Evolutionary conservation across 352 stramenopile species (phyloP).

Genomic region (Globisporangium recalcitrans): DNA sequence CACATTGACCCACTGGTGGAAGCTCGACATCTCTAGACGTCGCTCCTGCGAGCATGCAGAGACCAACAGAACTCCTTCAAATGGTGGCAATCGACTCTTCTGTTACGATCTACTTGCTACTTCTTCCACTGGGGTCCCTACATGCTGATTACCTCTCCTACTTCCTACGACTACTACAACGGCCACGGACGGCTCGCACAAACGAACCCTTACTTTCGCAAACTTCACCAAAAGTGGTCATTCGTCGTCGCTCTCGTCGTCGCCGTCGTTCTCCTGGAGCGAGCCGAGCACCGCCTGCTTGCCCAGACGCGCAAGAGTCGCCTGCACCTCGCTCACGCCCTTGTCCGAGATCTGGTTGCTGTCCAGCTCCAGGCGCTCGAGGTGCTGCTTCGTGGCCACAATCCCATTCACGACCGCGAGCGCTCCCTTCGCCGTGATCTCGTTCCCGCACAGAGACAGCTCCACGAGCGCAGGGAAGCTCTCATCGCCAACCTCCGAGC

Average conservation of each 20-base stretch:
- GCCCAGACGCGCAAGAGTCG: slow-evolving; percentile 34
- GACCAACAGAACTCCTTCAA: no score
- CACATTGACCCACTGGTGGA: no score
- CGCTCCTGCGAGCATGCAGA: no score
- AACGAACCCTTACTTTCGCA: background rate
- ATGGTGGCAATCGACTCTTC: background rate
- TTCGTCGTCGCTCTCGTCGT: slow-evolving; percentile 52
- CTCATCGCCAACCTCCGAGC: slow-evolving; percentile 20
- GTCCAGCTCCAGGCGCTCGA: slow-evolving; percentile 55
- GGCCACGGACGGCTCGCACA: background rate
- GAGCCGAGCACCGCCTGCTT: slow-evolving; percentile 57
- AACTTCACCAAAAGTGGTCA: slow-evolving; percentile 1
- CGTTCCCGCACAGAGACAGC: slow-evolving; percentile 62
- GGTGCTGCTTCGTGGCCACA: slow-evolving; percentile 33
- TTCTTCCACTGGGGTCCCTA: background rate
- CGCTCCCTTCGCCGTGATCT: slow-evolving; percentile 73
- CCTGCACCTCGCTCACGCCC: slow-evolving; percentile 42
- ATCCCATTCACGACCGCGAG: slow-evolving; percentile 45
- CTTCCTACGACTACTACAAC: background rate
- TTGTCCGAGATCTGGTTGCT: slow-evolving; percentile 74
- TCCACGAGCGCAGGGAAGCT: slow-evolving; percentile 38
- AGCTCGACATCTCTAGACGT: no score
- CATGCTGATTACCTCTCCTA: background rate
- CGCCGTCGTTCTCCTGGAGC: slow-evolving; percentile 81
- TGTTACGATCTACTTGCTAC: slow-evolving; percentile 2